Conservation (phyloP, 2,329 filamentous ascomycete species). For the Monilinia fructicola region DNA sequence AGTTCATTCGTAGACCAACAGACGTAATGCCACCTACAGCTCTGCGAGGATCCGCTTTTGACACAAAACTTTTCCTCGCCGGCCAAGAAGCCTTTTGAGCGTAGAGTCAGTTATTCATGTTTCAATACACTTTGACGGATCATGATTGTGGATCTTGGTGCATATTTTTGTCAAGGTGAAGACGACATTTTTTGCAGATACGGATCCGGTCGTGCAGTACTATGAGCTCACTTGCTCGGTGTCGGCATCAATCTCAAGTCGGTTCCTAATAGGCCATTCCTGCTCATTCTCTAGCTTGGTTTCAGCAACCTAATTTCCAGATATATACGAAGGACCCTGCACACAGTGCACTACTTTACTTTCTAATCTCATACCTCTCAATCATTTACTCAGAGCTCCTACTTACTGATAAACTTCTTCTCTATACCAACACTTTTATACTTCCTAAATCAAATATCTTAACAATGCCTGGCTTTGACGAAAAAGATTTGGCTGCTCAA, state of each 20-base stretch:
- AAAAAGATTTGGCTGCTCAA: constrained; percentile 53
- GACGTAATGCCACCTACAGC: constrained; percentile 1
- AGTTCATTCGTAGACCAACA: constrained; percentile 1
- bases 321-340: constrained; percentile 35
- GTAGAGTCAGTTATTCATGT: constrained; percentile 21
- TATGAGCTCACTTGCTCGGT: constrained; percentile 20
- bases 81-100: constrained; percentile 30
- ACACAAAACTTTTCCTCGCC: constrained; percentile 32
- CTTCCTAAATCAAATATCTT: not conserved
- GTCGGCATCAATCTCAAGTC: constrained; percentile 4
- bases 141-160: constrained; percentile 13
- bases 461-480: constrained; percentile 61
- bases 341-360: not conserved
- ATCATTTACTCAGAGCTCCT: not conserved
- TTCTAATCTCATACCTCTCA: constrained; percentile 1
- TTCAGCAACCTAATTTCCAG: constrained; percentile 28
- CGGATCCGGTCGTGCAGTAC: constrained; percentile 17
- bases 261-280: constrained; percentile 24
- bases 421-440: not conserved
- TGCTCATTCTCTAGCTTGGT: constrained; percentile 35
- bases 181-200: constrained; percentile 17
- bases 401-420: no score
- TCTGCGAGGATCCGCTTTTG: constrained; percentile 33
- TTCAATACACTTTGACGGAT: constrained; percentile 27
- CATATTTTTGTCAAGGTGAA: constrained; percentile 3